phyloP scores from a whole-genome alignment of 75 land plant genomes.

The Cupressus sempervirens region DNA sequence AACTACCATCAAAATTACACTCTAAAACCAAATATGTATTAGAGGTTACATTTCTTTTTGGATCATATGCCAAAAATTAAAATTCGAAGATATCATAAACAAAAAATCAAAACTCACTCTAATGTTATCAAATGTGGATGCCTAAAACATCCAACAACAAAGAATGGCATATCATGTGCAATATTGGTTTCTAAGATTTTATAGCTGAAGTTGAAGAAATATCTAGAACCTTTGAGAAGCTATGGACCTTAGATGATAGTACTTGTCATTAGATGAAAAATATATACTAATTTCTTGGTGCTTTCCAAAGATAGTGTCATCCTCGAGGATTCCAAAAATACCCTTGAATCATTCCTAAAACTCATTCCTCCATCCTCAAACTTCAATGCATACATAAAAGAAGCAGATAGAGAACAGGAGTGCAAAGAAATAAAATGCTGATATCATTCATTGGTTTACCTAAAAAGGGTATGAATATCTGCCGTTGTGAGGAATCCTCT shows the following conservation, averaged over 20 bases:
- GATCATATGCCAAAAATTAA: neutral
- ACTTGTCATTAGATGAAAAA: neutral
- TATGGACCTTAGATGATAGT: neutral
- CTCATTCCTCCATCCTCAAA: neutral
- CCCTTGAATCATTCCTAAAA: neutral
- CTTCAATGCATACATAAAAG: neutral
- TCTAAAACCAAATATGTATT: neutral
- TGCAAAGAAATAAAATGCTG: neutral
- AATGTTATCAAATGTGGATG: too few species aligned
- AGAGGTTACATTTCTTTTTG: neutral
- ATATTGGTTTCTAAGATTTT: neutral
- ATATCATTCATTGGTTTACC: slow-evolving; percentile 34
- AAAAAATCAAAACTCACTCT: too few species aligned
- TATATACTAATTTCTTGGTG: neutral
- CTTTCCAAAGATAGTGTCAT: neutral
- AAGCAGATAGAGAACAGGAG: neutral
- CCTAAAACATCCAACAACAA: neutral
- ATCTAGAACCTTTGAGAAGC: neutral
- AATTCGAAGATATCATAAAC: neutral
- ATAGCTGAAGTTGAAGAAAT: neutral
- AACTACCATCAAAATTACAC: neutral
- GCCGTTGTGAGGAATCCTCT: slow-evolving; percentile 91
- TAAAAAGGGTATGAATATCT: slow-evolving; percentile 96
- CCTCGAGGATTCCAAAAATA: neutral
- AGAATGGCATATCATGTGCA: neutral